A percentile compares a stretch with the other conserved stretches of the same genome.
phyloP scores from a whole-genome alignment of 257 asterid species.

The Nicotiana attenuata region DNA sequence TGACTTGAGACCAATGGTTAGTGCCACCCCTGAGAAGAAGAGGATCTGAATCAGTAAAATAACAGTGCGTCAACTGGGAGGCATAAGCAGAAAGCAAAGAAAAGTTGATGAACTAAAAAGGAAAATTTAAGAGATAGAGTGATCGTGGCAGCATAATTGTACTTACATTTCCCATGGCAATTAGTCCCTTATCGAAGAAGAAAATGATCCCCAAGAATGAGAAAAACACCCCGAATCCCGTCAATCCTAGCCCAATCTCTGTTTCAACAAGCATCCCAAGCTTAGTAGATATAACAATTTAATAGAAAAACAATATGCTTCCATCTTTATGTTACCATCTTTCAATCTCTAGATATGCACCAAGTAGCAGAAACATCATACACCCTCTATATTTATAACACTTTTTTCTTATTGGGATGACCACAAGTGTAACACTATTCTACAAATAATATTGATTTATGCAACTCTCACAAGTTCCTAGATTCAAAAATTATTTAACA shows the following conservation, averaged over 20 bases:
- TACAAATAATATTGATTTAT: neutral
- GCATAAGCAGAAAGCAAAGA: neutral
- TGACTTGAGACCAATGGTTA: slow-evolving; percentile 87
- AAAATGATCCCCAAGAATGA: slow-evolving; percentile 80
- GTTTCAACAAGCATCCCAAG: slow-evolving; percentile 27
- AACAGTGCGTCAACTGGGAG: slow-evolving; percentile 12
- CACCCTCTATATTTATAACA: neutral
- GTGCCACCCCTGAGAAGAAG: slow-evolving; percentile 84
- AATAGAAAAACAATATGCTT: neutral
- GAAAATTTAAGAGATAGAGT: slow-evolving; percentile 4
- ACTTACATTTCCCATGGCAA: slow-evolving; percentile 97
- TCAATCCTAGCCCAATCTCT: slow-evolving; percentile 97
- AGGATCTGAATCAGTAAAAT: slow-evolving; percentile 60
- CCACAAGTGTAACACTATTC: neutral
- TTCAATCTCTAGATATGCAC: neutral
- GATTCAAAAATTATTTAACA: neutral
- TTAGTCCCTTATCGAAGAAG: slow-evolving; percentile 90
- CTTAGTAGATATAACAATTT: slow-evolving; percentile 12
- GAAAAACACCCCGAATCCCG: slow-evolving; percentile 89
- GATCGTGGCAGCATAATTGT: slow-evolving; percentile 10
- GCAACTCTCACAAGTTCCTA: neutral
- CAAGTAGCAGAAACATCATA: neutral
- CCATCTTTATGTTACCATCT: neutral
- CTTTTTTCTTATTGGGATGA: neutral
- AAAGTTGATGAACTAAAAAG: slow-evolving; percentile 12